Evolutionary conservation across 495 filamentous ascomycete genomes (phyloP).

Genomic region (Tuber borchii): DNA sequence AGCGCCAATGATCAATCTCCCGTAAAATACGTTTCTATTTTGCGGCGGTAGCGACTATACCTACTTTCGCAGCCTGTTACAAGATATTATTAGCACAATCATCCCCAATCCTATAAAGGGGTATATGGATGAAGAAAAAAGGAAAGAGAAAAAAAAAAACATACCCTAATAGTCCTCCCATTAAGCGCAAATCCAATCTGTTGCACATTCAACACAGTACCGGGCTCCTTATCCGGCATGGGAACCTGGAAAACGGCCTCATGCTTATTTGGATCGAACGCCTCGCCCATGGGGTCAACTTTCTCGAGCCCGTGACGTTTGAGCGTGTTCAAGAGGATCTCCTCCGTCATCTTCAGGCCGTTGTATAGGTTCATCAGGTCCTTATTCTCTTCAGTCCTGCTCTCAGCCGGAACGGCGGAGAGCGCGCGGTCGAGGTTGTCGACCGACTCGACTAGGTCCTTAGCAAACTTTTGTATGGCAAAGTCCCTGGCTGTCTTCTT

Average conservation of each 20-base stretch:
- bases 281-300: constrained; percentile 69
- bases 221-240: constrained; percentile 75
- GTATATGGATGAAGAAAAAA: neutral
- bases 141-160: constrained; percentile 35
- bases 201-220: constrained; percentile 83
- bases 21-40: neutral
- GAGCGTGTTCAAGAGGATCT: constrained; percentile 77
- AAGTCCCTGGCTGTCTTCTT: constrained; percentile 80
- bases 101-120: neutral
- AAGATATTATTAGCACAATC: neutral
- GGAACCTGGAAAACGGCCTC: constrained; percentile 93
- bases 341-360: constrained; percentile 90
- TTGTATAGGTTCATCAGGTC: constrained; percentile 71
- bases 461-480: constrained; percentile 88
- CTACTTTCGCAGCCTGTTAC: neutral
- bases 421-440: constrained; percentile 96
- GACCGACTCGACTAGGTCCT: constrained; percentile 85
- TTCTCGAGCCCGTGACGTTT: constrained; percentile 90
- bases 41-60: neutral
- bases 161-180: constrained; percentile 72
- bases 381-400: constrained; percentile 54
- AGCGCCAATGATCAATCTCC: neutral
- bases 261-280: constrained; percentile 92
- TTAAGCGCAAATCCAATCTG: constrained; percentile 92
- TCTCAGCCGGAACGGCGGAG: constrained; percentile 64